These are phyloP conservation scores for Globisporangium mamillatum DNA, from an alignment of 352 stramenopile genomes.

Conservation along the genomic window DNA sequence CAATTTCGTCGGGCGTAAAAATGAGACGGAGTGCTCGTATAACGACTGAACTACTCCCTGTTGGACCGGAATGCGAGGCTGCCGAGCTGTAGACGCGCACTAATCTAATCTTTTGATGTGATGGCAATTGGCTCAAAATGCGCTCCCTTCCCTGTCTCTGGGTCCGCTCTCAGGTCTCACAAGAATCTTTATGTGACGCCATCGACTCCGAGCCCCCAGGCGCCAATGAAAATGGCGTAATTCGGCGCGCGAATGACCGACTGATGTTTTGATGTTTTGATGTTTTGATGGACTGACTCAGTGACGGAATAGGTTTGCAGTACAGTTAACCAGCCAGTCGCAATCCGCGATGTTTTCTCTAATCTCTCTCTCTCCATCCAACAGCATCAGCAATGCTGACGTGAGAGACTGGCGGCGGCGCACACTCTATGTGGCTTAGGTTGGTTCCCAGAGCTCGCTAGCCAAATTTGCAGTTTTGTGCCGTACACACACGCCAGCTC, in stretches of 20 bases:
- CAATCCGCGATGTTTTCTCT: neutral
- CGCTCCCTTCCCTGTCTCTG: neutral
- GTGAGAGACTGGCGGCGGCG: neutral
- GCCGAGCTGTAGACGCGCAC: neutral
- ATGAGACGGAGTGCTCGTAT: conserved; percentile 3
- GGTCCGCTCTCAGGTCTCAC: neutral
- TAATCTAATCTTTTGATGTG: conserved; percentile 10
- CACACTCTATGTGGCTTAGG: neutral
- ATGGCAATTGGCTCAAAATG: conserved; percentile 5
- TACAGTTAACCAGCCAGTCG: neutral
- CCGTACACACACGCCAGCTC: neutral
- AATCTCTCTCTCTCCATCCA: neutral
- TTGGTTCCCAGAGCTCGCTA: neutral
- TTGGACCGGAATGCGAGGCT: neutral
- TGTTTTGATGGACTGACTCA: neutral
- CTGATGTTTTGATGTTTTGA: neutral
- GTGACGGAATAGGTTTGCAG: neutral
- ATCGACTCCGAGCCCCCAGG: neutral
- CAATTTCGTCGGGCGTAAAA: neutral
- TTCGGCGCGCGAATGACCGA: too few species aligned
- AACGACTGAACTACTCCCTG: neutral
- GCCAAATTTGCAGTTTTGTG: neutral
- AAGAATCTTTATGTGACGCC: neutral
- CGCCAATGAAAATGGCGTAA: neutral
- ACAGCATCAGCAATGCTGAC: neutral